Base-by-base conservation (phyloP, 2,329 filamentous ascomycete genomes). In the Orbilia brochopaga region DNA sequence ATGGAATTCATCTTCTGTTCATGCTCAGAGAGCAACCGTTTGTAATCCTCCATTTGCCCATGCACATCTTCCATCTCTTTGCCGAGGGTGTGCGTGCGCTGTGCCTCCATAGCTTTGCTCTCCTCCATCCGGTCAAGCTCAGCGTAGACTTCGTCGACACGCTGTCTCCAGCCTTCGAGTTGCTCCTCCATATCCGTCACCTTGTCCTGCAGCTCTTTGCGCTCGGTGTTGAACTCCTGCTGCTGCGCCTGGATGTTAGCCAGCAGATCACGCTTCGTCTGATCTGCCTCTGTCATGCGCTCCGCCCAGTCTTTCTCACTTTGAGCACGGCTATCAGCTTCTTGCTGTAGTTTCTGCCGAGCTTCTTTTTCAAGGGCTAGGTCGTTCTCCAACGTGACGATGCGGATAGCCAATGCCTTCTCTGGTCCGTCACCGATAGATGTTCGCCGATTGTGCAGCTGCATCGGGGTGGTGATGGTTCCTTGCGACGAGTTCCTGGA, bases 161-260 rank as follows among this genome's bases (percentile, higher is more conserved):
- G 19, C 19, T 42, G 46, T 56, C 66, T 73, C 69, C 69, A 73
- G 17, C 56, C 60, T 48, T 73, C 69, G 0, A 94, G 82, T 58
- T 88, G 89, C 60, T 88, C 83, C 77, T 89, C 92, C 65, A 92
- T 84, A 13, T 85, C 85, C 75, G 87, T 88, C 65, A 94, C 87
- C 78, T 97, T 92, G 15, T 86, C 83, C 75, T 96, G 90, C 0
- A 97, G 83, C 8, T 88, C 89, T 77, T 90, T 91, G 42, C 94
- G 87, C 79, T 97, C 93, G 55, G 88, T 87, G 37, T 90, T 83
- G 75, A 96, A 97, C 77, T 97, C 94, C 24, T 87, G 87, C 79
- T 97, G 91, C 74, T 95, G 86, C 11, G 92, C 89, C 78, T 97
- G 92, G 81, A 99, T 91, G 77, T 99, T 99, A 74, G 91, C 89